Conservation (phyloP, 805 yeast genomes). For the Sugiyamaella mastotermitis region DNA sequence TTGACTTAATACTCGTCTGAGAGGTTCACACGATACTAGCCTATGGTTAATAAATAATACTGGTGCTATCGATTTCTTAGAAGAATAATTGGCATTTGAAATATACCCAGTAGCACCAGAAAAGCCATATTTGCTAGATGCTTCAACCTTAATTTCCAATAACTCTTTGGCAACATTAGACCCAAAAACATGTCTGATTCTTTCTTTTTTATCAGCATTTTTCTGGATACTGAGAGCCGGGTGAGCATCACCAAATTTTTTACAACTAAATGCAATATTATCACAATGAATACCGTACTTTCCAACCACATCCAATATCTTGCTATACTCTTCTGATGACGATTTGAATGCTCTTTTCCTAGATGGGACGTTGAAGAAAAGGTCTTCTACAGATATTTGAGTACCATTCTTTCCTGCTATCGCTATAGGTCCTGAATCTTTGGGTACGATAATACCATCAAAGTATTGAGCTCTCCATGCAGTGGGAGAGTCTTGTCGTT, state of each 20-base stretch:
- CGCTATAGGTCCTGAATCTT: slow-evolving; percentile 54
- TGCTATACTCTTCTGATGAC: slow-evolving; percentile 66
- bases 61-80: slow-evolving; percentile 60
- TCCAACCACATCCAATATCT: slow-evolving; percentile 76
- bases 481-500: slow-evolving; percentile 49
- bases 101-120: slow-evolving; percentile 50
- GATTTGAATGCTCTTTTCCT: slow-evolving; percentile 53
- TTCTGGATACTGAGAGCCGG: slow-evolving; percentile 58
- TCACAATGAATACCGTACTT: slow-evolving; percentile 72
- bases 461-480: slow-evolving; percentile 68
- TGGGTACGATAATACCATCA: slow-evolving; percentile 55
- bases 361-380: slow-evolving; percentile 83
- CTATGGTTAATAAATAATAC: slow-evolving; percentile 83
- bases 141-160: slow-evolving; percentile 39
- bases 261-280: slow-evolving; percentile 45
- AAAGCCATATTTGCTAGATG: slow-evolving; percentile 43
- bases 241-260: slow-evolving; percentile 70
- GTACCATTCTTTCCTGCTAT: slow-evolving; percentile 89
- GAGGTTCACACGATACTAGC: slow-evolving; percentile 74
- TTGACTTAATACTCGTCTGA: slow-evolving; percentile 59
- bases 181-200: slow-evolving; percentile 73
- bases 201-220: slow-evolving; percentile 46
- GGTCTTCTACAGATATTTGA: slow-evolving; percentile 74
- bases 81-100: slow-evolving; percentile 64
- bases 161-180: slow-evolving; percentile 60